Base-by-base conservation (phyloP, 805 yeast genomes). In the Candida tibetensis region DNA sequence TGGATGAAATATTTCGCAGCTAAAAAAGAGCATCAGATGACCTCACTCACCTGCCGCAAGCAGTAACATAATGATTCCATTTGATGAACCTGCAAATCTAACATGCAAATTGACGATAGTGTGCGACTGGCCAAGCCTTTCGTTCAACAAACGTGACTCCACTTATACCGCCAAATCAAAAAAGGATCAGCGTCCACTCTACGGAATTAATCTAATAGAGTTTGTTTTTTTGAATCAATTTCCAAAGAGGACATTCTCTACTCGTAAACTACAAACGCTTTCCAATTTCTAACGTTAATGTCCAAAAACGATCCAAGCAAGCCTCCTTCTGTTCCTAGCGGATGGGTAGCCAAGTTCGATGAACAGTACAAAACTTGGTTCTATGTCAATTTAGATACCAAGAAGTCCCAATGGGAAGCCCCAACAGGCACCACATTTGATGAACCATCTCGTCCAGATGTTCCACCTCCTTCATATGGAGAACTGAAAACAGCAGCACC, bases 341-440 rank as follows among this genome's bases (percentile, higher is more conserved):
- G 90, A 4, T 84, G 90, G 90, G 64, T 80, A 42, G 82, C 93
- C 30, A 79, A 81, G 34, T 81, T 76, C 62, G 89, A 83, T 53
- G 81, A 79, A 8, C 69, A 80, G 40, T 84, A 84, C 56, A 70
- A 73, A 34, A 77, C 84, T 2, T 87, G 82, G 81, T 91, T 81
- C 59, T 91, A 81, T 53, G 95, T 91, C n/a, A 71, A 88, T 50
- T 63, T 85, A 46, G 53, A 70, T 12, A 76, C 86, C 10, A 82
- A 85, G 42, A 68, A 77, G 48, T 86, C 96, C 0, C 96, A 89
- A 60, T 91, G 98, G 98, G 95, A 86, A 37, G 78, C 81, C 10
- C 97, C 96, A 12, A 41, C 44, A 8, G 83, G 83, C 1, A 77
- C 86, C 0, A 56, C 48, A 1, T 74, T 75, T 55, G 40, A 36